Conservation (phyloP, 352 stramenopile genomes). For the Plasmopara viticola region DNA sequence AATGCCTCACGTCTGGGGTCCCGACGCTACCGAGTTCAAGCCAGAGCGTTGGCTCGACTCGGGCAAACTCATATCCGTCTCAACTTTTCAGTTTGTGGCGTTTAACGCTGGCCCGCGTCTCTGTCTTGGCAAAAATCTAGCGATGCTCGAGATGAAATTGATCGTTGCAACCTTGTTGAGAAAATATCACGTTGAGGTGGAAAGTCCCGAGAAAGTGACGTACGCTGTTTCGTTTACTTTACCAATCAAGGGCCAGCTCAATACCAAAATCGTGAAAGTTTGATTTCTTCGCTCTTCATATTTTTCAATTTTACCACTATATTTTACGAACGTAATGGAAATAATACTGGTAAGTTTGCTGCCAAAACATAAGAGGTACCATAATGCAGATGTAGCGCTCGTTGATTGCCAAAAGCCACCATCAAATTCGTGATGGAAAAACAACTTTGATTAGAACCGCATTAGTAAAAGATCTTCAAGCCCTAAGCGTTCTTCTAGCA, state of each 20-base stretch:
- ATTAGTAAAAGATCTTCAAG: no score
- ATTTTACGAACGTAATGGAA: no score
- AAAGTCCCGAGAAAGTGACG: slow-evolving; percentile 31
- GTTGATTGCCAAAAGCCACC: no score
- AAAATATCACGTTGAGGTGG: slow-evolving; percentile 47
- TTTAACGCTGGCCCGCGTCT: slow-evolving; percentile 68
- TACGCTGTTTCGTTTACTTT: slow-evolving; percentile 56
- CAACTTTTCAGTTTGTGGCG: slow-evolving; percentile 53
- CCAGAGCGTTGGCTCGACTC: slow-evolving; percentile 63
- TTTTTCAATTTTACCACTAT: no score
- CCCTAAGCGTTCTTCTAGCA: no score
- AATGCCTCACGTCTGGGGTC: slow-evolving; percentile 54
- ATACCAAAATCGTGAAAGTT: slow-evolving; percentile 33
- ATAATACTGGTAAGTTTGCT: no score
- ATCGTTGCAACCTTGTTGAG: slow-evolving; percentile 46
- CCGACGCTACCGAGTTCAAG: slow-evolving; percentile 47
- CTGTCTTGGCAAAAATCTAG: slow-evolving; percentile 70
- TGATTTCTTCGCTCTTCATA: not conserved
- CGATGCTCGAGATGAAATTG: slow-evolving; percentile 83
- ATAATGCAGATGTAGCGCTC: no score
- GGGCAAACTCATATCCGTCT: slow-evolving; percentile 26
- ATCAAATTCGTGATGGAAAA: no score
- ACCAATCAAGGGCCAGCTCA: slow-evolving; percentile 29
- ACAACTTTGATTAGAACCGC: no score
- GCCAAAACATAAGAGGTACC: no score